Percentiles rank a stretch among this genome's conserved stretches.
Conservation (phyloP, 140 eudicot species). For the Ambrosia hybrid region DNA sequence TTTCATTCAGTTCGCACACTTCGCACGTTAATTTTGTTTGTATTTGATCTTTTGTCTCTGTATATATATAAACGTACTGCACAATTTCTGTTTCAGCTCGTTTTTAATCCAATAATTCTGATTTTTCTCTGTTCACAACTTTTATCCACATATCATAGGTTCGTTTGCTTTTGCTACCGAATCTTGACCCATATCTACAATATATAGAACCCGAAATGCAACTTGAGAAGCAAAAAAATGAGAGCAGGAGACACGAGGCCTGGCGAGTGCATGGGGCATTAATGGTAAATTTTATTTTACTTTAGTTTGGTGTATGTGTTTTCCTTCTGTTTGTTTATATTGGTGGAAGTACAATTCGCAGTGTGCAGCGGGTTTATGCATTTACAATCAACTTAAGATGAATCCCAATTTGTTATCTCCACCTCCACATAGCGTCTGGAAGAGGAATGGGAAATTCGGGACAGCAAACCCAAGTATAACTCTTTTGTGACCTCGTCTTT, state of each 20-base stretch:
- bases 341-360: conserved; percentile 28
- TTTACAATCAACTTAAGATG: conserved; percentile 63
- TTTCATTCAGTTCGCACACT: no score
- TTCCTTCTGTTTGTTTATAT: neutral
- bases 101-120: neutral
- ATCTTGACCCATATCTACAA: conserved; percentile 83
- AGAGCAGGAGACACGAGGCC: conserved; percentile 84
- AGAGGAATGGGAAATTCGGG: conserved; percentile 47
- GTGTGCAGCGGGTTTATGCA: conserved; percentile 86
- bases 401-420: conserved; percentile 57
- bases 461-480: conserved; percentile 57
- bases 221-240: conserved; percentile 75
- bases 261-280: conserved; percentile 96
- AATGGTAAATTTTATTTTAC: conserved; percentile 47
- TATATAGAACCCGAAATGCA: conserved; percentile 89
- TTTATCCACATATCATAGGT: conserved; percentile 42
- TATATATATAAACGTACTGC: neutral
- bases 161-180: conserved; percentile 79
- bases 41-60: no score
- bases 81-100: neutral
- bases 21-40: no score
- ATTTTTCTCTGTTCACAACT: neutral
- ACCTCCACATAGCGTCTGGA: conserved; percentile 43
- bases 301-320: neutral
- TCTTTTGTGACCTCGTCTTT: neutral